Conservation (phyloP, 2,329 filamentous ascomycete genomes). For the Cercospora zeae-maydis region DNA sequence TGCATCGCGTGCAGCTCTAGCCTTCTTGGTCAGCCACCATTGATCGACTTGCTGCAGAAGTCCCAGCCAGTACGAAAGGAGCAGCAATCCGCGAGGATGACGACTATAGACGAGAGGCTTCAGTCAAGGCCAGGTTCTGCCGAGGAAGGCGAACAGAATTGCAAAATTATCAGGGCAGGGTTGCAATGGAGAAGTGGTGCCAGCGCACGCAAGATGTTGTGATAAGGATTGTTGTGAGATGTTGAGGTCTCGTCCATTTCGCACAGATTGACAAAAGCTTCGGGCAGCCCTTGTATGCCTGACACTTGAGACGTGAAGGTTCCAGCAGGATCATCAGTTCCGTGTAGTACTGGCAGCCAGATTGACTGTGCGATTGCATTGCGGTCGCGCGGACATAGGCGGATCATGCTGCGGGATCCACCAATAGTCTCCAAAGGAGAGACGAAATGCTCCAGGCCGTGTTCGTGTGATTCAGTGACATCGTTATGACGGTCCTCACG, state of each 20-base stretch:
- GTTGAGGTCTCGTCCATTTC: constrained; percentile 17
- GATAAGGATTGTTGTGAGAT: constrained; percentile 18
- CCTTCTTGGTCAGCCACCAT: constrained; percentile 23
- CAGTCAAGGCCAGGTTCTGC: constrained; percentile 17
- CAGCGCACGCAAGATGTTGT: constrained; percentile 20
- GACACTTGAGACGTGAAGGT: not conserved
- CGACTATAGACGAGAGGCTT: constrained; percentile 16
- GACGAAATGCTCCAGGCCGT: not conserved
- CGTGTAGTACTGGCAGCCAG: not conserved
- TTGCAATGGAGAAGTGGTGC: constrained; percentile 19
- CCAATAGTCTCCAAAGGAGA: not conserved
- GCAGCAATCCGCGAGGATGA: constrained; percentile 20
- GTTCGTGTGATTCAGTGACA: not conserved
- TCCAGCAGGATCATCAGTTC: not conserved
- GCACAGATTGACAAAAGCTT: constrained; percentile 23
- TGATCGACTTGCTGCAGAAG: constrained; percentile 22
- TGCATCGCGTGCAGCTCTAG: constrained; percentile 17
- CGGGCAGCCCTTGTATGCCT: constrained; percentile 14
- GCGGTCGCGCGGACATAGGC: not conserved
- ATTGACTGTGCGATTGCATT: not conserved
- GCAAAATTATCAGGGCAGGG: constrained; percentile 6
- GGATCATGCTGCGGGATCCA: not conserved
- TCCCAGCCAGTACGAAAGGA: constrained; percentile 25
- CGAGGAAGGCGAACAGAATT: constrained; percentile 21
- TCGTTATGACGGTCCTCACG: constrained; percentile 11